Evolutionary conservation across 1,139 yeast genomes (phyloP).

Genomic region (Yarrowia galli): DNA sequence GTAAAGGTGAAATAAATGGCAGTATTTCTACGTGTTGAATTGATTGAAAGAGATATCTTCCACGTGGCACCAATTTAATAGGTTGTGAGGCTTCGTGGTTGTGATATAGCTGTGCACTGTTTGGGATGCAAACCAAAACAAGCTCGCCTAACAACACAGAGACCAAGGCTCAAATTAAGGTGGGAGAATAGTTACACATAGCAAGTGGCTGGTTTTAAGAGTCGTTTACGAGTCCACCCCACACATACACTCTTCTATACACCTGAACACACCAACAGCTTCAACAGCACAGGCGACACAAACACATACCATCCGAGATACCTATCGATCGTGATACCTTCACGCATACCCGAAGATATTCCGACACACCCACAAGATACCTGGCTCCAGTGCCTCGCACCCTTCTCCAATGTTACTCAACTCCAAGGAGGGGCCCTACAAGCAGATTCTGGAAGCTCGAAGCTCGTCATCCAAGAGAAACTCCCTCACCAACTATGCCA

Average conservation of each 20-base stretch:
- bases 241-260: background rate
- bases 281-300: background rate
- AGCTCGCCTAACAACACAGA: constrained; percentile 5
- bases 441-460: constrained; percentile 23
- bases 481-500: constrained; percentile 23
- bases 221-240: background rate
- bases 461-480: constrained; percentile 20
- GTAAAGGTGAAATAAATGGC: background rate
- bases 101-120: background rate
- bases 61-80: background rate
- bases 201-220: background rate
- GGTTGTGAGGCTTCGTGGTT: too few species aligned
- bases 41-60: too few species aligned
- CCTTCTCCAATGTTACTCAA: constrained; percentile 12
- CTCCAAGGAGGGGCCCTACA: constrained; percentile 29
- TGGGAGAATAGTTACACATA: constrained; percentile 18
- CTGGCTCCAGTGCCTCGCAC: constrained; percentile 8
- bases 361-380: constrained; percentile 3
- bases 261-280: background rate
- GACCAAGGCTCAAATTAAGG: background rate
- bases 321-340: constrained; percentile 1
- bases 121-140: constrained; percentile 22
- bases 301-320: background rate
- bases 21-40: background rate
- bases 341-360: background rate